Base-by-base conservation (phyloP, 768 basidiomycete genomes). In the Podaxis sp. region DNA sequence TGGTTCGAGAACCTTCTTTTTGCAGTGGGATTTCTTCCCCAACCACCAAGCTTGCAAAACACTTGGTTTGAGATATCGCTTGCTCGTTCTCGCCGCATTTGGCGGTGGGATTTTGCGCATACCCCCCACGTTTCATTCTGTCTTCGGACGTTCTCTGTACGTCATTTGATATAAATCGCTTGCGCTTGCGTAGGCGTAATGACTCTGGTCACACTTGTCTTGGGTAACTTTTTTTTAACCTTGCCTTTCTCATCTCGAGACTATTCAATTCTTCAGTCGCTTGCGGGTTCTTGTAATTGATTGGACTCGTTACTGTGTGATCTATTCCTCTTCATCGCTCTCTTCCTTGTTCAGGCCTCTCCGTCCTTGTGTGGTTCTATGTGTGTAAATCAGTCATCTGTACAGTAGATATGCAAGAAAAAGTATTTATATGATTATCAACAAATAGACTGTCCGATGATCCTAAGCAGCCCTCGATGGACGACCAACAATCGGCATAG, bases 401-500 rank as follows among this genome's bases (percentile, higher is more conserved):
- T 63, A 58, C 17, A 63, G 19, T 52, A 57, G 37, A 52, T 43
- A 51, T 47, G 33, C 49, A 51, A 61, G 62, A 57, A 54, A 56
- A 55, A 37, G 61, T 62, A 56, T 62, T 41, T 50, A 55, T 50
- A 55, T 55, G 46, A 19, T 4, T 33, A 19, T 29, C 7, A n/a
- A 13, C 25, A 15, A 56, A 47, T 43, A 40, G 51, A 52, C 12
- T 27, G 49, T 12, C 22, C 12, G 11, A 49, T 40, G 22, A 46
- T 38, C 6, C 11, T 59, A 56, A 52, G 54, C 55, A 59, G 64
- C 69, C 29, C 49, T 75, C 13, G 46, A 92, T 79, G 0, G 25
- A 22, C 22, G 33, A 40, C 54, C 46, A 25, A 59, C 55, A 24
- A 67, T 46, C n/a, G 91, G 92, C 82, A 91, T 91, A 0, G 91